Percentiles rank a stretch among this genome's conserved stretches.
These are phyloP conservation scores for Phtheirospermum japonicum DNA, from an alignment of 257 asterid genomes.

Conservation along the genomic window DNA sequence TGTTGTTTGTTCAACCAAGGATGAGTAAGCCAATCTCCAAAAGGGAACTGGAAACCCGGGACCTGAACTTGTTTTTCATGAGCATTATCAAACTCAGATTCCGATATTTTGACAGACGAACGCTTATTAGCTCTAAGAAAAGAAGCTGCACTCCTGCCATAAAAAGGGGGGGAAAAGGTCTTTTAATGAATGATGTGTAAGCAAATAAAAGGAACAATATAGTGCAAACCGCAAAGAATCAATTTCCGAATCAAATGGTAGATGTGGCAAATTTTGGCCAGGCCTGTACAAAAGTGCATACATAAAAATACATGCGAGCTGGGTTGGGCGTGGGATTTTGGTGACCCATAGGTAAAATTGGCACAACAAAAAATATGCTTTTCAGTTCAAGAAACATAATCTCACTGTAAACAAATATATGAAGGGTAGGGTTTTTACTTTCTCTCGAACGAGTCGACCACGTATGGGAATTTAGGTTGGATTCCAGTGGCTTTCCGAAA, in stretches of 20 bases:
- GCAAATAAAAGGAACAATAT: too few species aligned
- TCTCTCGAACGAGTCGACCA: conserved; percentile 77
- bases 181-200: background rate
- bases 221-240: too few species aligned
- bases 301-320: background rate
- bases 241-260: too few species aligned
- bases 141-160: conserved; percentile 59
- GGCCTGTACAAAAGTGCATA: too few species aligned
- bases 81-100: conserved; percentile 28
- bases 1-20: conserved; percentile 51
- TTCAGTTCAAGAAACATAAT: background rate
- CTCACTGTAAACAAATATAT: background rate
- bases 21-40: conserved; percentile 55
- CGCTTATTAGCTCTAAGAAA: conserved; percentile 42
- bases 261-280: too few species aligned
- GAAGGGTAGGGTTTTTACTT: conserved; percentile 34
- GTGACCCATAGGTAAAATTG: too few species aligned
- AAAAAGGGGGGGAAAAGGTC: background rate
- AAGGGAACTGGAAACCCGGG: conserved; percentile 41
- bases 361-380: background rate
- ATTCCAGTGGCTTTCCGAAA: conserved; percentile 65
- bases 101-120: conserved; percentile 23
- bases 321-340: too few species aligned
- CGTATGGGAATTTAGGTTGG: conserved; percentile 74
- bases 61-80: conserved; percentile 25